Evolutionary conservation across 2,329 filamentous ascomycete species (phyloP).

Genomic region (Phialophora expanda): DNA sequence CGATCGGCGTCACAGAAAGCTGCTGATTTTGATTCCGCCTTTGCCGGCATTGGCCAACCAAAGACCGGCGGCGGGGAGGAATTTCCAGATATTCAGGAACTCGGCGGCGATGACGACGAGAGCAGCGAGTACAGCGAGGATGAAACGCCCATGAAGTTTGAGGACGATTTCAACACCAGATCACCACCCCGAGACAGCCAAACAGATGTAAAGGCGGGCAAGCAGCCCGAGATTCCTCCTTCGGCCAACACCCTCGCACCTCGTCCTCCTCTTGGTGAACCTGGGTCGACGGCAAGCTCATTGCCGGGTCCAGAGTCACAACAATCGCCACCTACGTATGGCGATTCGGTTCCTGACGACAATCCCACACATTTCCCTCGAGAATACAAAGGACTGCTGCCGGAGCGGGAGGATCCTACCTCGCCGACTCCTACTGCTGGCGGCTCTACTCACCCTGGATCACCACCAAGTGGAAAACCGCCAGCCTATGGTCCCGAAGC

Average conservation of each 20-base stretch:
- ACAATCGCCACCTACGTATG: slow-evolving; percentile 58
- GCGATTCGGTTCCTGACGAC: slow-evolving; percentile 35
- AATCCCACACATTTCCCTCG: slow-evolving; percentile 49
- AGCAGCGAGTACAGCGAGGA: slow-evolving; percentile 78
- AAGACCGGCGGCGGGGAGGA: slow-evolving; percentile 61
- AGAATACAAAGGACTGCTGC: slow-evolving; percentile 49
- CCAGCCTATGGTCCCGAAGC: slow-evolving; percentile 40
- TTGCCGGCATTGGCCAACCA: slow-evolving; percentile 53
- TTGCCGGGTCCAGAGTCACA: slow-evolving; percentile 58
- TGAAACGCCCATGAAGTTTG: slow-evolving; percentile 72
- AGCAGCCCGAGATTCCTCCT: slow-evolving; percentile 44
- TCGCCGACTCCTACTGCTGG: slow-evolving; percentile 45
- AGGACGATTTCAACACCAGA: slow-evolving; percentile 84
- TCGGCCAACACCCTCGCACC: slow-evolving; percentile 15
- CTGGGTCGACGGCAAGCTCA: slow-evolving; percentile 44
- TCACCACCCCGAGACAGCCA: slow-evolving; percentile 48
- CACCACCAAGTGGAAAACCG: slow-evolving; percentile 25
- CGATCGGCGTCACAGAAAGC: slow-evolving; percentile 53
- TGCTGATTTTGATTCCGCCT: slow-evolving; percentile 55
- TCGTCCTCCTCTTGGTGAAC: slow-evolving; percentile 48
- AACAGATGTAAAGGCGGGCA: slow-evolving; percentile 44
- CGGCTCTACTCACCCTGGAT: slow-evolving; percentile 37
- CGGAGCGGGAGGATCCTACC: slow-evolving; percentile 49
- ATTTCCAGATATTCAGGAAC: slow-evolving; percentile 90
- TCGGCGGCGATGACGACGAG: slow-evolving; percentile 67